Base-by-base conservation (phyloP, 2,329 filamentous ascomycete genomes). In the Aspergillus phoenicis region DNA sequence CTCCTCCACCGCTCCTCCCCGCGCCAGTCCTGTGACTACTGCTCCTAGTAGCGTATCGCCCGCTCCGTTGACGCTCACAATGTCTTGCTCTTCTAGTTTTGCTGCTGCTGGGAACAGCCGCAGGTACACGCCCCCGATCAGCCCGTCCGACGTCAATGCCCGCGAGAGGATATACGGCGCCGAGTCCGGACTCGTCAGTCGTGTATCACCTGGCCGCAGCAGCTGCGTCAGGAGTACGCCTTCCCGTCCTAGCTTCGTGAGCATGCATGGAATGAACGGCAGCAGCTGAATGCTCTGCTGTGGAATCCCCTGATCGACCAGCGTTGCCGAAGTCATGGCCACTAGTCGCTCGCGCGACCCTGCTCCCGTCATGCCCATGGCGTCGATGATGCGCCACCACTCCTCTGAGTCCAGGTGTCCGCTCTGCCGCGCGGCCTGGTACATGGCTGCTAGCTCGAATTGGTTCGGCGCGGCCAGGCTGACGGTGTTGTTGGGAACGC, bases 21-120 rank as follows among this genome's bases (percentile, higher is more conserved):
- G 85, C 0, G 88, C 87, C 66, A 98, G 74, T 0, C 91, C 91
- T 1, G 92, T 89, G n/a, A 97, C 81, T 59, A 97, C 68, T 13
- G 93, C 89, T 0, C 94, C 95, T 8, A 96, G 81, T 74, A 98
- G 93, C 0, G 95, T 97, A 77, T 99, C 95, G 0, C 95, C 95
- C 2, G 92, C 93, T 0, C 94, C 95, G 73, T 98, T 98, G 8
- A 98, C 94, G 51, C 92, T 97, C 1, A 94, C 87, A 1, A 96
- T 83, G 26, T 95, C 87, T 20, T 84, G 78, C 0, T 80, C 75
- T 2, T 68, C 61, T 5, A 97, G 83, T 15, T 81, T 78, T 72
- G 90, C 87, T 0, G 85, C 85, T 0, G 90, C 82, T 0, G 90
- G 86, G 73, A 91, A 91, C 79, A 89, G 73, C 5, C 87, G 78